phyloP scores from a whole-genome alignment of 2,329 filamentous ascomycete genomes.

The Trichoderma sp. region DNA sequence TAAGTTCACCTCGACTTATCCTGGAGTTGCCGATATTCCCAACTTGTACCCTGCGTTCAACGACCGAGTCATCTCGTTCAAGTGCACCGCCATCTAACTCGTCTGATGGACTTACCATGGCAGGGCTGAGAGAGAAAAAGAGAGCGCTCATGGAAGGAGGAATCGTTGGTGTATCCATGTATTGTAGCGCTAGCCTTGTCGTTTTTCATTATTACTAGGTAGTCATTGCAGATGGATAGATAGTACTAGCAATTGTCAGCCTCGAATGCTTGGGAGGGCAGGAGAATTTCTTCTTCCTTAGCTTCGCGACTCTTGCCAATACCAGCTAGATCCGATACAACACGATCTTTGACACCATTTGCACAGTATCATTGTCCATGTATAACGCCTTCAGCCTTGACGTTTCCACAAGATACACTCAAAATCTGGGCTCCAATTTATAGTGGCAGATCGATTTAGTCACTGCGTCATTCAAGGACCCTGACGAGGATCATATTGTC shows the following conservation, averaged over 20 bases:
- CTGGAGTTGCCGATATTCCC: neutral
- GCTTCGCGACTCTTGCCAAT: neutral
- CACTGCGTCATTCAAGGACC: neutral
- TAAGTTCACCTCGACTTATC: neutral
- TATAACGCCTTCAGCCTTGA: neutral
- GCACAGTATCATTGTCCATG: neutral
- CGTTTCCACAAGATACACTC: neutral
- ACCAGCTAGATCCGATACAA: neutral
- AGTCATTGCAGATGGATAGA: too few species aligned
- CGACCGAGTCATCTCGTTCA: neutral
- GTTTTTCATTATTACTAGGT: too few species aligned
- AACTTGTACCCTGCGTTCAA: neutral
- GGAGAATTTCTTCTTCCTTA: neutral
- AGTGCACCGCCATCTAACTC: neutral
- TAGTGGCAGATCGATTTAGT: neutral
- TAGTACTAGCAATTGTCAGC: too few species aligned
- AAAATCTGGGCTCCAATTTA: neutral
- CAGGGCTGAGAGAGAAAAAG: neutral
- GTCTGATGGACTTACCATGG: neutral
- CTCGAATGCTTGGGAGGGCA: neutral
- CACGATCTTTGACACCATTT: neutral
- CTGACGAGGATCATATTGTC: neutral
- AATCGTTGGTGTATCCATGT: neutral
- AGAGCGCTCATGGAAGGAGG: neutral
- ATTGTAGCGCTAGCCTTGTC: neutral